Conservation (phyloP, 2,329 filamentous ascomycete genomes). For the Talaromyces sp. region DNA sequence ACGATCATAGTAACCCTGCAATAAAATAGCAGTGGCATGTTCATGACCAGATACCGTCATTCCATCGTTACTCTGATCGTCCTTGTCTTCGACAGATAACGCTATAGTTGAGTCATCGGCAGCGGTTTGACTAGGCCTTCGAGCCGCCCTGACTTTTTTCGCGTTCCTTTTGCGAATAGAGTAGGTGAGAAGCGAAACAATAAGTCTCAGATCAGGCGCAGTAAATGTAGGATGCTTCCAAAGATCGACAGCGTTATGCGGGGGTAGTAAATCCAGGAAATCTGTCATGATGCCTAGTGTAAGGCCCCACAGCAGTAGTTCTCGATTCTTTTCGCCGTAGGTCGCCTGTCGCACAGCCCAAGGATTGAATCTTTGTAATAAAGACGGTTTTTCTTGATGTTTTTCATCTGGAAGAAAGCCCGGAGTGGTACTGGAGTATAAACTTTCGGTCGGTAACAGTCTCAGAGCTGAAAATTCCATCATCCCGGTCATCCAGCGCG, state of each 20-base stretch:
- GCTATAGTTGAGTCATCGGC: constrained; percentile 36
- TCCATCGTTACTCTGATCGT: neutral
- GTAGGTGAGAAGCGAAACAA: constrained; percentile 60
- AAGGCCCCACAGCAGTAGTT: constrained; percentile 65
- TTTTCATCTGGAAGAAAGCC: constrained; percentile 46
- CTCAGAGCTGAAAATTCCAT: constrained; percentile 67
- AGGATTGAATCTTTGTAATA: constrained; percentile 27
- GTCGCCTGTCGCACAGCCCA: constrained; percentile 30
- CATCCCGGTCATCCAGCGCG: constrained; percentile 58
- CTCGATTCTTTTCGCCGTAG: constrained; percentile 35
- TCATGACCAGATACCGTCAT: constrained; percentile 19
- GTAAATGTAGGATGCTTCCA: constrained; percentile 70
- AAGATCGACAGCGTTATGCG: constrained; percentile 57
- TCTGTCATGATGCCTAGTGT: constrained; percentile 66
- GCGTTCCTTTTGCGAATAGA: constrained; percentile 54
- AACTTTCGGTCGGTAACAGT: constrained; percentile 59
- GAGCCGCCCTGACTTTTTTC: constrained; percentile 31
- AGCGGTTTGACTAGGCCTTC: constrained; percentile 31
- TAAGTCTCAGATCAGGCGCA: constrained; percentile 56
- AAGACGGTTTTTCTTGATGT: constrained; percentile 17
- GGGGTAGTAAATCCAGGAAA: constrained; percentile 65
- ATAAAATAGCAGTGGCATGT: constrained; percentile 42
- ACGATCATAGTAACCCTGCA: constrained; percentile 44
- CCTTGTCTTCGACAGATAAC: constrained; percentile 24
- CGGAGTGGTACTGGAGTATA: constrained; percentile 54